Base-by-base conservation (phyloP, 2,329 filamentous ascomycete species). In the Phialophora chinensis region DNA sequence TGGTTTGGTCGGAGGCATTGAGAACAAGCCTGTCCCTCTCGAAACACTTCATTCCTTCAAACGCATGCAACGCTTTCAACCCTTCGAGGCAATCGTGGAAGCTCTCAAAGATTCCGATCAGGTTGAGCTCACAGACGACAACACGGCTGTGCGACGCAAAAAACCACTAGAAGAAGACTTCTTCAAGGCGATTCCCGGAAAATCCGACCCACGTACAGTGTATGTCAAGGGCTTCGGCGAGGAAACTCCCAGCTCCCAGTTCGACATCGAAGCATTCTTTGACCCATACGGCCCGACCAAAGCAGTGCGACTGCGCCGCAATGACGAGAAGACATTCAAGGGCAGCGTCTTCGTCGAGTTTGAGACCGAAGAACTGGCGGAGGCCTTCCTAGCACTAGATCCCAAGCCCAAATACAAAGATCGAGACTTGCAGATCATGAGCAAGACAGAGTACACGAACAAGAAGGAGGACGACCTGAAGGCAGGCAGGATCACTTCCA, bases 311-410 rank as follows among this genome's bases (percentile, higher is more conserved):
- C 90, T 99, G 69, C 92, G 96, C 72, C 92, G 95, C 72, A 84
- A 85, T 52, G 82, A 89, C 67, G 81, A 86, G 57, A 88, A 88
- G 74, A 81, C 85, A 60, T 99, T 98, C 88, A 99, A 99, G 86
- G 93, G 94, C 73, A 97, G 92, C 72, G 92, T 97, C 66, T 98
- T 97, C 76, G 92, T 97, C 71, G 94, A 97, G 79, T 99, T 98
- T 78, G 85, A 87, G 69, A 87, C 87, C 58, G 90, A 93, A 75
- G 91, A 96, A 72, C 85, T 87, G 25, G 89, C 91, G 74, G 85
- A 93, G 77, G 88, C 88, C 66, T 99, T 99, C 80, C 82, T 97
- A 68, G 87, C 83, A 14, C 82, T 92, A 49, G 90, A 96, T 62
- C 89, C 91, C 23, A 89, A 90, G 78, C 95, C 95, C 66, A 87